These are phyloP conservation scores for Vitis amurensis DNA, from an alignment of 164 flowering plant species.

Conservation along the genomic window DNA sequence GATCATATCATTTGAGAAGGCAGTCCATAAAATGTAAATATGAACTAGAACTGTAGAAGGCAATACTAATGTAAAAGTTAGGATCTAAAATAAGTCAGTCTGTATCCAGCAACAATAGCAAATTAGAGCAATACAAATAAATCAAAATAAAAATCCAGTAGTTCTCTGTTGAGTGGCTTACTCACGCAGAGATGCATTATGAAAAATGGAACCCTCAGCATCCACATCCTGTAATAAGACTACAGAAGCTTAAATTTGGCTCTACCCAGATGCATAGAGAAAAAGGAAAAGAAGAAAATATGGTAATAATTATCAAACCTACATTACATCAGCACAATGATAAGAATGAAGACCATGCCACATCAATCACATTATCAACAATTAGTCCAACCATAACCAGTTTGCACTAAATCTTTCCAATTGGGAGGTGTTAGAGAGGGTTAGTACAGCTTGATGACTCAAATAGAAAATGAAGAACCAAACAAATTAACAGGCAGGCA, in stretches of 20 bases:
- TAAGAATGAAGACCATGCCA: no score
- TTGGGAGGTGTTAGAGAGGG: no score
- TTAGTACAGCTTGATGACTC: no score
- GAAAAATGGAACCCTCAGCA: constrained; percentile 80
- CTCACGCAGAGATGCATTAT: constrained; percentile 91
- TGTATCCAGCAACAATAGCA: background rate
- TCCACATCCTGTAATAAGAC: constrained; percentile 70
- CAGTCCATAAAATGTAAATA: background rate
- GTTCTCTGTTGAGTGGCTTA: constrained; percentile 36
- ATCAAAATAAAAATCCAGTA: background rate
- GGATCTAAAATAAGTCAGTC: background rate
- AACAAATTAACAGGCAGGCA: no score
- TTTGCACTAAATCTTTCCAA: no score
- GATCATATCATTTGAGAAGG: constrained; percentile 15
- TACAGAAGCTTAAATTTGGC: background rate
- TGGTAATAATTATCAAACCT: no score
- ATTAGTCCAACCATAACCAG: no score
- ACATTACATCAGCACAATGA: no score
- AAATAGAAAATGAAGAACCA: no score
- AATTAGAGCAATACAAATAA: background rate
- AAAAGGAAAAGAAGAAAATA: background rate
- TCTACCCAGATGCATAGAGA: background rate
- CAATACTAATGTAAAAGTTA: background rate
- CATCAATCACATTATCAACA: no score
- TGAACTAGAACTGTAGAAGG: background rate